Conservation (phyloP, 1,284 basidiomycete genomes). For the Trametes hirsuta region DNA sequence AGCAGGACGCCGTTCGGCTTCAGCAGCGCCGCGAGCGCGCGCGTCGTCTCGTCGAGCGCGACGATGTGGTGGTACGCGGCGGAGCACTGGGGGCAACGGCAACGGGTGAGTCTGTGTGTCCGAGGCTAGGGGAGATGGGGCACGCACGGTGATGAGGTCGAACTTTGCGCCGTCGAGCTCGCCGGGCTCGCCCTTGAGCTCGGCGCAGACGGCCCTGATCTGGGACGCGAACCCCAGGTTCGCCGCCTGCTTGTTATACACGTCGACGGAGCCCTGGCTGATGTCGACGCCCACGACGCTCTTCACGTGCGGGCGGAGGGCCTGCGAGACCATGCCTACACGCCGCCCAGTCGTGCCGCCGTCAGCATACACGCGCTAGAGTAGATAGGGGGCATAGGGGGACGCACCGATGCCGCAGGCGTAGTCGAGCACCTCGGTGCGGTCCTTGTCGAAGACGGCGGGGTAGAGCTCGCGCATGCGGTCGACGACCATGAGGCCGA, state of each 20-base stretch:
- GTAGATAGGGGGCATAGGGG: background rate
- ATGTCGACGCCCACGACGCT: constrained; percentile 74
- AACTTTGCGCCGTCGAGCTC: constrained; percentile 58
- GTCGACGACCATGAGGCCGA: constrained; percentile 39
- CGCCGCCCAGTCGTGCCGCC: background rate
- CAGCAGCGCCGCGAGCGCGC: constrained; percentile 53
- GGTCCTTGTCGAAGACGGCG: constrained; percentile 50
- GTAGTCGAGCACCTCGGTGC: constrained; percentile 65
- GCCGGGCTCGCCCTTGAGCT: constrained; percentile 47
- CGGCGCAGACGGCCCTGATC: constrained; percentile 58
- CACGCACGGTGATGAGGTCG: constrained; percentile 61
- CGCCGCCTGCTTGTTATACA: constrained; percentile 56
- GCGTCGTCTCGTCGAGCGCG: constrained; percentile 52
- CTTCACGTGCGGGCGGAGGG: constrained; percentile 54
- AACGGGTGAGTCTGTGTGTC: background rate
- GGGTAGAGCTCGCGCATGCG: constrained; percentile 49
- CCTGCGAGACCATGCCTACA: constrained; percentile 59
- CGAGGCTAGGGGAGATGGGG: background rate
- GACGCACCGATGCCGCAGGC: constrained; percentile 68
- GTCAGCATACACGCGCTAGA: background rate
- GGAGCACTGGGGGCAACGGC: constrained; percentile 51
- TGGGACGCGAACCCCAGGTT: constrained; percentile 65
- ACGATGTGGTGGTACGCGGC: constrained; percentile 71
- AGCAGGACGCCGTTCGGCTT: constrained; percentile 65
- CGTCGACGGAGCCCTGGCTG: constrained; percentile 61